Evolutionary conservation across 108 stramenopile genomes (phyloP), one percentile per base, ranked within the genome.

Genomic region (Nitzschia sp.): DNA sequence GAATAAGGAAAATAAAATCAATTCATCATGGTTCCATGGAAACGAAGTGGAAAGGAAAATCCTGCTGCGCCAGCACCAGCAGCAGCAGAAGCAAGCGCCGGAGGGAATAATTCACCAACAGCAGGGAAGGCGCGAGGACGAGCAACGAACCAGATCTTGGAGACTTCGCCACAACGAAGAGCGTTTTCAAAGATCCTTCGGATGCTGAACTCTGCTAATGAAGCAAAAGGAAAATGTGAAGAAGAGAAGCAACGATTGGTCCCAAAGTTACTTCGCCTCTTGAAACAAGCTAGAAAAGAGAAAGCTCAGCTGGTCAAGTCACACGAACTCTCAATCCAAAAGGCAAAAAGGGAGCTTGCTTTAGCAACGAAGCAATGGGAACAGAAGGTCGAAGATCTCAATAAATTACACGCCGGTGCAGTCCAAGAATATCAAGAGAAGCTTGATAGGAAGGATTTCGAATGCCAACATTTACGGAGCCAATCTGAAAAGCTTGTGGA

Each of bases 141-240:
- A 50, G 21, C 19, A 50, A 8, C 48, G 4, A 16, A 50, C 19
- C 48, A 16, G 5, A 4, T 50, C 4, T 50, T 50, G 48, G 48
- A 50, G 19, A 50, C 48, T n/a, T 50, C 48, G 4, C 48, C 48
- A 4, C 48, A 50, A 50, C 13, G 21, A 50, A 8, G 48, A 50
- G 48, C 48, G 9, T 50, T 50, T 50, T 50, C 48, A 21, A 4
- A 21, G 4, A 4, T 50, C 19, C 48, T 50, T 11, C 48, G 48
- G 48, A 50, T 50, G 48, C 48, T 50, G 4, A 16, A 50, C 48
- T 21, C 13, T 50, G 48, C 48, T n/a, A 50, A 50, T n/a, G 48
- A 50, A 50, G 48, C 48, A 21, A 50, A 50, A 21, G 8, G 48
- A 8, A 50, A 50, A 21, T 50, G 48, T 21, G 48, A 50, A 22